A percentile compares a stretch with the other conserved stretches of the same genome.
Conservation (phyloP, 306 rosid species). For the Vicia villosa region DNA sequence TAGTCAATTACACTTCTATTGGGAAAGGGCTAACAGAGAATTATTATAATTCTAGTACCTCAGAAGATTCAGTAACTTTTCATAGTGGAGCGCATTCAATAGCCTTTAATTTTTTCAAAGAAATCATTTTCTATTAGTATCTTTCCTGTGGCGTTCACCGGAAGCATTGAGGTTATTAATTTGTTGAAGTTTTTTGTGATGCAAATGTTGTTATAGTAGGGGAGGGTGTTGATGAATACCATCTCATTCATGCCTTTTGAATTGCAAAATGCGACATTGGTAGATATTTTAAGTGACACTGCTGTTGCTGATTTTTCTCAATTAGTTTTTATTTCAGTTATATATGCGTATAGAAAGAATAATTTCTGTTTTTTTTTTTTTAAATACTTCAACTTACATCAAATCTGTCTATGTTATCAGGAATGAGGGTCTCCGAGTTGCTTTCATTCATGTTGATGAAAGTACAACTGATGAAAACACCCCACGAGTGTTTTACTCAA, state of each 20-base stretch:
- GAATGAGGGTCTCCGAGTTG: constrained; percentile 98
- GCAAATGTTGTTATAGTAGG: constrained; percentile 16
- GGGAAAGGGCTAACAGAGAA: background rate
- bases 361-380: background rate
- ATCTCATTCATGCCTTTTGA: background rate
- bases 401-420: constrained; percentile 43
- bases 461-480: constrained; percentile 52
- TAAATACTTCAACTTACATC: background rate
- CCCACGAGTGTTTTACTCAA: constrained; percentile 68
- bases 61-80: background rate
- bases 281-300: constrained; percentile 13
- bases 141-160: constrained; percentile 8
- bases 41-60: background rate
- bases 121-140: background rate
- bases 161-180: constrained; percentile 3
- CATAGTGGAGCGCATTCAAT: background rate
- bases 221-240: constrained; percentile 11
- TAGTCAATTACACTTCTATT: background rate
- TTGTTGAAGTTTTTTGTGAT: constrained; percentile 5
- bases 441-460: constrained; percentile 91
- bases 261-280: background rate
- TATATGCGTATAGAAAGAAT: background rate
- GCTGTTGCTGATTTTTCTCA: background rate
- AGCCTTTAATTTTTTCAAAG: background rate
- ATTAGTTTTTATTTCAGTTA: background rate